Percentiles rank a stretch among this genome's conserved stretches.
These are phyloP conservation scores for Caryopteris hybrid DNA, from an alignment of 305 asterid genomes.

Conservation along the genomic window DNA sequence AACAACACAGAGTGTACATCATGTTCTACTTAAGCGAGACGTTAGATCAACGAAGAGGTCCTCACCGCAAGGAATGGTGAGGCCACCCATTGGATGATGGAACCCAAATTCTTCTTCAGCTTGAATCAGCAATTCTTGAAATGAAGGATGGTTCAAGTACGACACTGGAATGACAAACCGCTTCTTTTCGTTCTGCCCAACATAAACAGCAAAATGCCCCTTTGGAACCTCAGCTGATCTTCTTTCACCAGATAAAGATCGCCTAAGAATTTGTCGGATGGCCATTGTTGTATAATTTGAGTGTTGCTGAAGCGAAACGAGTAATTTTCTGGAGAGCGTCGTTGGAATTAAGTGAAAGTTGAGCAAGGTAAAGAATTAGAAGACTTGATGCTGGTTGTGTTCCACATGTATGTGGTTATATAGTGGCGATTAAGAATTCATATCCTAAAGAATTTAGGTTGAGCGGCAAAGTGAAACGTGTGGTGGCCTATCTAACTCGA, in stretches of 20 bases:
- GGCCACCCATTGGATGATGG: constrained; percentile 39
- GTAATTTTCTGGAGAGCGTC: neutral
- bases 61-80: constrained; percentile 36
- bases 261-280: too few relatives aligned
- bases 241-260: constrained; percentile 8
- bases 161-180: constrained; percentile 20
- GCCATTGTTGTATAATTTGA: too few relatives aligned
- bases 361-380: too few relatives aligned
- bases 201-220: constrained; percentile 29
- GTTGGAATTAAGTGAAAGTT: too few relatives aligned
- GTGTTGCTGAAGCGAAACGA: too few relatives aligned
- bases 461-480: too few relatives aligned
- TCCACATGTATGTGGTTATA: too few relatives aligned
- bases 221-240: constrained; percentile 24
- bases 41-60: neutral
- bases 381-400: too few relatives aligned
- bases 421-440: too few relatives aligned
- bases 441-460: too few relatives aligned
- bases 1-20: neutral
- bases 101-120: too few relatives aligned
- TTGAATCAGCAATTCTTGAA: constrained; percentile 14
- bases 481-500: too few relatives aligned
- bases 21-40: neutral
- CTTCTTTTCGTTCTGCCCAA: constrained; percentile 21
- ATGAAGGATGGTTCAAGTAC: constrained; percentile 21